phyloP scores from a whole-genome alignment of 2,329 filamentous ascomycete genomes.

The Xylariaceae sp. region DNA sequence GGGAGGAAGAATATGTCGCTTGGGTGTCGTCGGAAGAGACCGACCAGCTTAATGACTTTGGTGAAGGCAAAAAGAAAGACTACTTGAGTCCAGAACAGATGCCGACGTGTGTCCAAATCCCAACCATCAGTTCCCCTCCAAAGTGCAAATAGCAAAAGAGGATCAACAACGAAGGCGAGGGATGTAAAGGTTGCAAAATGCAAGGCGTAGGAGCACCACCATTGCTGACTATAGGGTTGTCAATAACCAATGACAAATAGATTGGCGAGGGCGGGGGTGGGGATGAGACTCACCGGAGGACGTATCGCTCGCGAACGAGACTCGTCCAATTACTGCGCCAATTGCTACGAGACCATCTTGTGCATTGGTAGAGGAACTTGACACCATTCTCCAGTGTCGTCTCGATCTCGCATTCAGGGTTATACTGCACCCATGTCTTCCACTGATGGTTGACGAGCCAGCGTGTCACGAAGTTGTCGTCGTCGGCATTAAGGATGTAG shows the following conservation, averaged over 20 bases:
- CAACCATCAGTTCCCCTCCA: conserved; percentile 66
- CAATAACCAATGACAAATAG: conserved; percentile 6
- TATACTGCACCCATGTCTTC: conserved; percentile 95
- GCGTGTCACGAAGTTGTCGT: conserved; percentile 96
- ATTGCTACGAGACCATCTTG: conserved; percentile 94
- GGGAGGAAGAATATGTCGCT: conserved; percentile 77
- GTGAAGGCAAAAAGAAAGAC: conserved; percentile 77
- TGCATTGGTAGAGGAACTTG: conserved; percentile 90
- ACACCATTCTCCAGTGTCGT: conserved; percentile 86
- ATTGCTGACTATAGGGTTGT: conserved; percentile 65
- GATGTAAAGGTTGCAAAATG: conserved; percentile 91
- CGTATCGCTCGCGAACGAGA: conserved; percentile 76
- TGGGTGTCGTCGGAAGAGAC: conserved; percentile 81
- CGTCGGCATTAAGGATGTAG: conserved; percentile 90
- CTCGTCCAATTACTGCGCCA: conserved; percentile 97
- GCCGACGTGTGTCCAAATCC: conserved; percentile 50
- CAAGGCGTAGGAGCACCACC: conserved; percentile 90
- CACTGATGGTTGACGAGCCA: conserved; percentile 91
- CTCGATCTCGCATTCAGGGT: conserved; percentile 84
- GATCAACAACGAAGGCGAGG: conserved; percentile 76
- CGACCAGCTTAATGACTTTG: conserved; percentile 87
- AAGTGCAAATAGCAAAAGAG: conserved; percentile 66
- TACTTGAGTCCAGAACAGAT: conserved; percentile 60
- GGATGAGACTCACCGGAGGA: conserved; percentile 72
- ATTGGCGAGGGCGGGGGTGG: neutral